These are phyloP conservation scores for Suhomyces emberorum DNA, from an alignment of 805 yeast genomes.

Conservation along the genomic window DNA sequence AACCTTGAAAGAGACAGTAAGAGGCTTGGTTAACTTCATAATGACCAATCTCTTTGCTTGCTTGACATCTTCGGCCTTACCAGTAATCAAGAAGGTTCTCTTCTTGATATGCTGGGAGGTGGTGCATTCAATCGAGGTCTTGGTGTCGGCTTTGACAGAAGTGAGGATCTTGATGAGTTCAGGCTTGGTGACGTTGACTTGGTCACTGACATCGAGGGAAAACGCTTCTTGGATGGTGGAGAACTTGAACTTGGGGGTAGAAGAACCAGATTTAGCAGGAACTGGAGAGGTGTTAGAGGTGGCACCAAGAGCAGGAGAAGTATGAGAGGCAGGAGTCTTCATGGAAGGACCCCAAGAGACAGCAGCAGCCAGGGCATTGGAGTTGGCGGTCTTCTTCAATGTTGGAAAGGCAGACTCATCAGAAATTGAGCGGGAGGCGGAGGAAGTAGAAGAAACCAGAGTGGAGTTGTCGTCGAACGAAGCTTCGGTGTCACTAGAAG, in stretches of 20 bases:
- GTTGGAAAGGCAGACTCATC: slow-evolving; percentile 65
- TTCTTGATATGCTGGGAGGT: slow-evolving; percentile 69
- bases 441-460: slow-evolving; percentile 12
- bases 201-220: slow-evolving; percentile 66
- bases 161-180: slow-evolving; percentile 68
- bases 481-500: slow-evolving; percentile 15
- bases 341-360: slow-evolving; percentile 42
- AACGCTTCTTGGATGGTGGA: slow-evolving; percentile 75
- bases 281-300: slow-evolving; percentile 15
- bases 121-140: slow-evolving; percentile 78
- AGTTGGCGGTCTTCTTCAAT: slow-evolving; percentile 27
- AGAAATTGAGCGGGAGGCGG: slow-evolving; percentile 32
- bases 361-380: slow-evolving; percentile 26
- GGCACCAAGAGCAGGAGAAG: slow-evolving; percentile 16
- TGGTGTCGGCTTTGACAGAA: slow-evolving; percentile 54
- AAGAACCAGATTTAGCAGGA: slow-evolving; percentile 15
- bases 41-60: slow-evolving; percentile 73
- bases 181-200: slow-evolving; percentile 56
- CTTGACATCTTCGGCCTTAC: slow-evolving; percentile 62
- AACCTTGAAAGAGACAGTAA: slow-evolving; percentile 54
- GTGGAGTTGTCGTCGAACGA: slow-evolving; percentile 6
- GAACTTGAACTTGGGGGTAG: slow-evolving; percentile 33
- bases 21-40: slow-evolving; percentile 74
- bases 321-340: slow-evolving; percentile 18
- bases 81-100: slow-evolving; percentile 81